phyloP scores from a whole-genome alignment of 345 rosid genomes.

The Trapa bicornis region DNA sequence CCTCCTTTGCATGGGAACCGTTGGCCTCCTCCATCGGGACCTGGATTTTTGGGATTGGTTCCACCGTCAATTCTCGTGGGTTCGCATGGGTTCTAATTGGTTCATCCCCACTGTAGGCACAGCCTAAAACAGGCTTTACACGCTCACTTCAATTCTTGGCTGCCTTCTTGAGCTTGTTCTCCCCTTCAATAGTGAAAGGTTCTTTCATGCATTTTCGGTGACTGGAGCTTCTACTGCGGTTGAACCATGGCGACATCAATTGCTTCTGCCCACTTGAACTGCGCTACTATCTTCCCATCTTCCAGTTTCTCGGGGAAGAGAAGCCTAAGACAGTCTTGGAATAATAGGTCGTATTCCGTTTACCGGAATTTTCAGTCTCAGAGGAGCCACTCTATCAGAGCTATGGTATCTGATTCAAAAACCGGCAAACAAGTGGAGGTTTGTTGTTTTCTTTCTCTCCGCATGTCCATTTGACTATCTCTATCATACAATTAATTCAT shows the following conservation, averaged over 20 bases:
- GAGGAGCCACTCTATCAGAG: constrained; percentile 27
- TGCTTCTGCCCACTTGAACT: constrained; percentile 39
- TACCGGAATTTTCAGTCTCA: constrained; percentile 20
- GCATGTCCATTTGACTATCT: neutral
- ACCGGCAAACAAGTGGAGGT: constrained; percentile 20
- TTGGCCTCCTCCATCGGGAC: too few species aligned
- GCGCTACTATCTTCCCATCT: constrained; percentile 23
- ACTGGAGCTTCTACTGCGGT: neutral
- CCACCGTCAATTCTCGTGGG: too few species aligned
- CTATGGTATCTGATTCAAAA: constrained; percentile 15
- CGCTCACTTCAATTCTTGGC: neutral
- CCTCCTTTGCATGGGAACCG: too few species aligned
- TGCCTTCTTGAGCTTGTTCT: neutral
- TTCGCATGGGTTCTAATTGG: neutral
- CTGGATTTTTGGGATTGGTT: too few species aligned
- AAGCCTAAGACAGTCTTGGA: constrained; percentile 12
- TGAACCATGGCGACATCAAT: constrained; percentile 12
- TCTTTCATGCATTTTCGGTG: neutral
- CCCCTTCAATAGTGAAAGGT: neutral
- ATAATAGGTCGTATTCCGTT: constrained; percentile 15
- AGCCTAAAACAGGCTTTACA: neutral
- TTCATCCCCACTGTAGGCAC: neutral
- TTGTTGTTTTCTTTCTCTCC: neutral
- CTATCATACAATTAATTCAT: neutral
- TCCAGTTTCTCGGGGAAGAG: constrained; percentile 19